A percentile compares a stretch with the other conserved stretches of the same genome.
phyloP scores from a whole-genome alignment of 148 eudicot genomes.

The Chenopodium berlandieri region DNA sequence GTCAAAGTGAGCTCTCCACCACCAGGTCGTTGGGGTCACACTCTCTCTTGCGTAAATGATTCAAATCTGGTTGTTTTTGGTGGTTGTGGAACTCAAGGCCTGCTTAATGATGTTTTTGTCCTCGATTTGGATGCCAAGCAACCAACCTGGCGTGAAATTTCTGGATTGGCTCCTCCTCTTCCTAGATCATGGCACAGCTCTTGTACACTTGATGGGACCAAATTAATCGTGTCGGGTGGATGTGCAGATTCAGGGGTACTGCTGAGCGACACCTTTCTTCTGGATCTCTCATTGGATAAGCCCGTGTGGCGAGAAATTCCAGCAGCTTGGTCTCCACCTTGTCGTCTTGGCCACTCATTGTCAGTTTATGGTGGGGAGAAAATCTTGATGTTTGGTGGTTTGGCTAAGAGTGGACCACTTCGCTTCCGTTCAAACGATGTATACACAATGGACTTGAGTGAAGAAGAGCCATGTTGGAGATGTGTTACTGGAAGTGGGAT shows the following conservation, averaged over 20 bases:
- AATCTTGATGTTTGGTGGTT: constrained; percentile 93
- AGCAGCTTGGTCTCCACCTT: constrained; percentile 88
- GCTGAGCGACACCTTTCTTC: constrained; percentile 84
- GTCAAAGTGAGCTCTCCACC: constrained; percentile 90
- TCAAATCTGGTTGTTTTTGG: constrained; percentile 88
- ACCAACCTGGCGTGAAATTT: constrained; percentile 95
- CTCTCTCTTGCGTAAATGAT: constrained; percentile 79
- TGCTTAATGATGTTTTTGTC: constrained; percentile 83
- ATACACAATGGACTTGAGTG: constrained; percentile 84
- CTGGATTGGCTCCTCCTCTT: constrained; percentile 85
- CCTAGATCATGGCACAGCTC: constrained; percentile 99
- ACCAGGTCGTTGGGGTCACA: constrained; percentile 98
- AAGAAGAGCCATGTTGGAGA: constrained; percentile 92
- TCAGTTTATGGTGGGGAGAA: constrained; percentile 93
- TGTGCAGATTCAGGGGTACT: constrained; percentile 98
- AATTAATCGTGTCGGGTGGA: constrained; percentile 92
- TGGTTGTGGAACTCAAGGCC: constrained; percentile 89
- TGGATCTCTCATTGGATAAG: constrained; percentile 89
- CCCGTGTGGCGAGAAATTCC: constrained; percentile 95
- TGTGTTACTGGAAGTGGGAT: constrained; percentile 86
- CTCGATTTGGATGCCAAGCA: constrained; percentile 84
- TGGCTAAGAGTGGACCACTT: constrained; percentile 89
- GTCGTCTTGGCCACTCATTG: constrained; percentile 86
- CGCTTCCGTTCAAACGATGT: constrained; percentile 86
- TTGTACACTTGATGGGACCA: constrained; percentile 90